phyloP scores from a whole-genome alignment of 2,329 filamentous ascomycete species.

The Xylaria sp. region DNA sequence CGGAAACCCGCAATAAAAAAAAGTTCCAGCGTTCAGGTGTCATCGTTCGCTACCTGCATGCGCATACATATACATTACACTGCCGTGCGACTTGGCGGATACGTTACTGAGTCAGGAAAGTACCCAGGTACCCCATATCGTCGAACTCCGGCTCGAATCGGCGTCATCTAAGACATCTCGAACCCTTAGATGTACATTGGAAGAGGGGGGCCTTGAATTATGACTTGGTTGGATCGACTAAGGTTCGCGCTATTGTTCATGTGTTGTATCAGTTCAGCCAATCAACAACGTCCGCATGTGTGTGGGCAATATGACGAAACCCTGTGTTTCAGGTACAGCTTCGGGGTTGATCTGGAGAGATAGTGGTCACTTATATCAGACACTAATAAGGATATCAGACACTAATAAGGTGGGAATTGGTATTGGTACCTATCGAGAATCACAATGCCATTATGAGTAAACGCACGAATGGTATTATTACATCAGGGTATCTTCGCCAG shows the following conservation, averaged over 20 bases:
- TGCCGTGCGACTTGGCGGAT: conserved; percentile 6
- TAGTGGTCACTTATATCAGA: not conserved
- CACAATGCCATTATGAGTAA: conserved; percentile 18
- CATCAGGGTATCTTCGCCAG: conserved; percentile 38
- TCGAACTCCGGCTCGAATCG: conserved; percentile 21
- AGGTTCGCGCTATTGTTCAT: conserved; percentile 5
- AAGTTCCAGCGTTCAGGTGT: conserved; percentile 35
- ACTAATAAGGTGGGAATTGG: not conserved
- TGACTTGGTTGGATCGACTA: not conserved
- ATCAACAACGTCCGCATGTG: conserved; percentile 2
- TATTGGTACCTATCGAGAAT: not conserved
- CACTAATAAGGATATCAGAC: too few species aligned
- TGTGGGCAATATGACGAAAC: conserved; percentile 14
- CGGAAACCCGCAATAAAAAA: conserved; percentile 1
- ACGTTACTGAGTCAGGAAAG: not conserved
- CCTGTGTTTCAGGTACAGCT: conserved; percentile 27
- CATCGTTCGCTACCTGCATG: conserved; percentile 33
- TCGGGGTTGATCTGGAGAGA: conserved; percentile 5
- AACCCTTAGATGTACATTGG: not conserved
- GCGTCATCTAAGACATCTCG: not conserved
- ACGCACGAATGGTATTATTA: conserved; percentile 33
- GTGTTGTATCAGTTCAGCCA: not conserved
- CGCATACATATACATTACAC: conserved; percentile 3
- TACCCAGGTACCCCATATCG: conserved; percentile 16
- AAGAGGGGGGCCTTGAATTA: not conserved